A percentile compares a stretch with the other conserved stretches of the same genome.
Conservation (phyloP, 2,329 filamentous ascomycete genomes). For the Parastagonospora nodorum region DNA sequence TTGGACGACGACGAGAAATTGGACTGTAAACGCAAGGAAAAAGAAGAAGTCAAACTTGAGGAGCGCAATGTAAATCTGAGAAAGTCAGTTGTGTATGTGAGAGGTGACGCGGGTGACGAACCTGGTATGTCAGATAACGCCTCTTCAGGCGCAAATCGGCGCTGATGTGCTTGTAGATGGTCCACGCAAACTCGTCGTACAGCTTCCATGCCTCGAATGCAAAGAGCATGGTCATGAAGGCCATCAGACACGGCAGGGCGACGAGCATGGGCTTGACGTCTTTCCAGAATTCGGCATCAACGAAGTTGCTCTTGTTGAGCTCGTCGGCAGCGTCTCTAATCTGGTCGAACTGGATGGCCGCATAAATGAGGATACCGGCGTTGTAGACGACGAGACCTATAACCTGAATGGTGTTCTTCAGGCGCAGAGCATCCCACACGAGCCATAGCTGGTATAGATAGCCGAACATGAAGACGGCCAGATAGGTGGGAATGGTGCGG, state of each 20-base stretch:
- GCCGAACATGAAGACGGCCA: conserved; percentile 95
- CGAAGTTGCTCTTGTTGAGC: conserved; percentile 55
- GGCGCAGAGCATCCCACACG: conserved; percentile 88
- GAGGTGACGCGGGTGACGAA: conserved; percentile 49
- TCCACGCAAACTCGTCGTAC: conserved; percentile 98
- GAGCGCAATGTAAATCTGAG: conserved; percentile 92
- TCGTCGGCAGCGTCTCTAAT: conserved; percentile 73
- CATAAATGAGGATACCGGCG: conserved; percentile 87
- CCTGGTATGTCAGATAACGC: conserved; percentile 94
- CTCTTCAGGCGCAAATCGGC: conserved; percentile 97
- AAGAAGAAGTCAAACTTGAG: conserved; percentile 99
- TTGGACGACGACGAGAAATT: conserved; percentile 91
- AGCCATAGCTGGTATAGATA: conserved; percentile 90
- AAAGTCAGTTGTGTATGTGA: conserved; percentile 11
- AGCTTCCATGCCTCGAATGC: conserved; percentile 87
- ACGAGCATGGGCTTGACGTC: conserved; percentile 77
- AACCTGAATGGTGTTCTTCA: conserved; percentile 98
- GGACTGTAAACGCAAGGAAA: conserved; percentile 97
- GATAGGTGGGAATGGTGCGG: conserved; percentile 85
- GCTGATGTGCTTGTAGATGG: conserved; percentile 98
- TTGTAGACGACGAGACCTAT: conserved; percentile 96
- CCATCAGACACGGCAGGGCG: conserved; percentile 84
- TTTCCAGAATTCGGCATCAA: conserved; percentile 66
- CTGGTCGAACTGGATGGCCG: conserved; percentile 89
- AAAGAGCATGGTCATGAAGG: conserved; percentile 73